phyloP scores from a whole-genome alignment of 495 filamentous ascomycete genomes.

The Penicillium canescens region DNA sequence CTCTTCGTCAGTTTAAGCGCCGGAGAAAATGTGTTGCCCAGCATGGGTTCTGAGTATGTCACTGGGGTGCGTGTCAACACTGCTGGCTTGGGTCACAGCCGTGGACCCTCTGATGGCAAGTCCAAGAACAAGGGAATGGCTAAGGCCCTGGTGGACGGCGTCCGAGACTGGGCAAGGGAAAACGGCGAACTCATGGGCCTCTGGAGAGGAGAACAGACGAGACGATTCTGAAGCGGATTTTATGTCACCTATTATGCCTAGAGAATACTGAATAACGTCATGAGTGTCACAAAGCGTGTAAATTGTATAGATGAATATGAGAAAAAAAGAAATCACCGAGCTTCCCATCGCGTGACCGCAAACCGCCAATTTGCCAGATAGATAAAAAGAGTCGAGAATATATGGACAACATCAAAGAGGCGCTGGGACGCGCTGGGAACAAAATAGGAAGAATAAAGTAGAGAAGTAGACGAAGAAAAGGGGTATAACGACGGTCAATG shows the following conservation, averaged over 20 bases:
- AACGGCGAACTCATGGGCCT: conserved; percentile 72
- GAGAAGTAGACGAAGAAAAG: conserved; percentile 11
- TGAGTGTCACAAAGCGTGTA: conserved; percentile 1
- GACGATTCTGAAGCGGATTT: conserved; percentile 35
- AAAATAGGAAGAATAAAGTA: conserved; percentile 3
- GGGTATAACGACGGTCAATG: conserved; percentile 33
- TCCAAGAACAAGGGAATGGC: conserved; percentile 78
- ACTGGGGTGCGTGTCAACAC: conserved; percentile 57
- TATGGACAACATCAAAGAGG: conserved; percentile 1
- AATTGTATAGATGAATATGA: not conserved
- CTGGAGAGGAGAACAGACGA: conserved; percentile 55
- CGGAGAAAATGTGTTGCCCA: conserved; percentile 90
- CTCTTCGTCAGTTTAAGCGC: conserved; percentile 92
- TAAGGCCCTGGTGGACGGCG: conserved; percentile 81
- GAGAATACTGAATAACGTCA: too few relatives aligned
- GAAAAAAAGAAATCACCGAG: not conserved
- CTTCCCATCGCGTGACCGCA: not conserved
- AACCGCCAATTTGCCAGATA: not conserved
- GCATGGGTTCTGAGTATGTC: conserved; percentile 70
- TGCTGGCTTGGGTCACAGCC: conserved; percentile 31
- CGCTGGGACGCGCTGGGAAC: not conserved
- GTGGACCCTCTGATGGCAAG: conserved; percentile 47
- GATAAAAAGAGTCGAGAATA: not conserved
- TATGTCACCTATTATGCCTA: conserved; percentile 4
- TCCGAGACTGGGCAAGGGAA: conserved; percentile 71